A percentile compares a stretch with the other conserved stretches of the same genome.
These are phyloP conservation scores for Ballota nigra DNA, from an alignment of 257 asterid genomes.

Conservation along the genomic window DNA sequence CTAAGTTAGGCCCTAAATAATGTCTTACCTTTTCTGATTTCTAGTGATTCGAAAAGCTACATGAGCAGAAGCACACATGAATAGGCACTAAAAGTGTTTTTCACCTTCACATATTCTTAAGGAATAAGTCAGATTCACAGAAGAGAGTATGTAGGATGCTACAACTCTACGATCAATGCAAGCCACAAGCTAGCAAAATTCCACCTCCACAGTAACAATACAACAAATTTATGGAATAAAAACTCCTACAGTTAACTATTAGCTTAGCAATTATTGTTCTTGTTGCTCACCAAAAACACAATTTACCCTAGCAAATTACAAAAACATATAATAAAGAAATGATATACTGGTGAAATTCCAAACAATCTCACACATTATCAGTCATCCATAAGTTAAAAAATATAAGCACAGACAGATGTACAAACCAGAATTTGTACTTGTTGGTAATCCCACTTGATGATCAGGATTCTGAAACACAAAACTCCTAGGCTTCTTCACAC, in stretches of 20 bases:
- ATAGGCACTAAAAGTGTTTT: background rate
- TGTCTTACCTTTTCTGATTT: too few relatives aligned
- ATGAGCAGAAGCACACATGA: background rate
- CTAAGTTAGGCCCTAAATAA: too few relatives aligned
- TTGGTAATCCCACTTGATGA: constrained; percentile 62
- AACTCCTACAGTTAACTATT: background rate
- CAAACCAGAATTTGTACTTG: background rate
- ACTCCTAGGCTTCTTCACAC: constrained; percentile 77
- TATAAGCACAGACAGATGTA: too few relatives aligned
- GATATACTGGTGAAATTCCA: too few relatives aligned
- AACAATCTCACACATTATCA: constrained; percentile 3
- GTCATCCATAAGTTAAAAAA: constrained; percentile 1
- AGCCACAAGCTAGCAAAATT: background rate
- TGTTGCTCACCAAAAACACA: background rate
- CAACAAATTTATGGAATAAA: background rate
- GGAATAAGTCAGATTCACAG: background rate
- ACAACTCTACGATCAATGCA: too few relatives aligned
- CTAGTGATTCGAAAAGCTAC: too few relatives aligned
- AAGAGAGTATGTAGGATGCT: too few relatives aligned
- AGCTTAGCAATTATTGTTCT: background rate
- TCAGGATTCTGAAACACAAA: constrained; percentile 97
- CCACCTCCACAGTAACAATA: background rate
- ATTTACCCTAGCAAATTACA: background rate
- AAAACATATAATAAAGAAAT: background rate
- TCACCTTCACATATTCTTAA: background rate